Evolutionary conservation across 148 eudicot genomes (phyloP).

Genomic region (Amaranthus hypochondriacus): DNA sequence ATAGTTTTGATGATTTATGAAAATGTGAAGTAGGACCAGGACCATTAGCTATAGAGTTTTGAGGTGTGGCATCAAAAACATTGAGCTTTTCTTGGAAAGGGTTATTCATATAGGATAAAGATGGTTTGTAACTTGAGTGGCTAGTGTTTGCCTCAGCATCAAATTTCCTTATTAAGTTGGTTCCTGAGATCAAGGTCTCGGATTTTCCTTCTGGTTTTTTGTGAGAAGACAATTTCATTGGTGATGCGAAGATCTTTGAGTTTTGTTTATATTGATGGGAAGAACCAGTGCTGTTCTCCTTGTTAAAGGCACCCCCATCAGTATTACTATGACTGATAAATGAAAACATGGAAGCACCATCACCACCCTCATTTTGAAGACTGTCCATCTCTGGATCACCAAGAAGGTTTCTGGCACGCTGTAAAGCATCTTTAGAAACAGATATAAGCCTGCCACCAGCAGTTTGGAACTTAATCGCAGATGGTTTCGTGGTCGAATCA

Average conservation of each 20-base stretch:
- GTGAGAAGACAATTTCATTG: slow-evolving; percentile 42
- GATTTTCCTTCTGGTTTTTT: slow-evolving; percentile 26
- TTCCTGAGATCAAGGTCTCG: slow-evolving; percentile 37
- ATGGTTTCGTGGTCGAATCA: slow-evolving; percentile 31
- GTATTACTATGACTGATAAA: slow-evolving; percentile 24
- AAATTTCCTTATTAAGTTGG: slow-evolving; percentile 58
- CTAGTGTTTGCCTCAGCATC: slow-evolving; percentile 49
- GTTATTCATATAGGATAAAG: slow-evolving; percentile 22
- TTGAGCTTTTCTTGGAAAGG: slow-evolving; percentile 21
- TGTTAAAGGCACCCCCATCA: slow-evolving; percentile 23
- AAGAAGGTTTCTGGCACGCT: slow-evolving; percentile 85
- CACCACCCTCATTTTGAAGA: slow-evolving; percentile 42
- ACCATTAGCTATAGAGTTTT: slow-evolving; percentile 21
- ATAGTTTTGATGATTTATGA: slow-evolving; percentile 30
- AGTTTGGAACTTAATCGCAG: slow-evolving; percentile 76
- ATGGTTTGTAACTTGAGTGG: slow-evolving; percentile 24
- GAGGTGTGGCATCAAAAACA: slow-evolving; percentile 6
- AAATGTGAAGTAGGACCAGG: slow-evolving; percentile 18
- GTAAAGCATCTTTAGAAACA: slow-evolving; percentile 78
- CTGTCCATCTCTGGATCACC: slow-evolving; percentile 62
- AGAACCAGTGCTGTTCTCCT: slow-evolving; percentile 23
- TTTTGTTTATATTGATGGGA: slow-evolving; percentile 30
- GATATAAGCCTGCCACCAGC: slow-evolving; percentile 90
- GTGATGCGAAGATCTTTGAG: slow-evolving; percentile 53
- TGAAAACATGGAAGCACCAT: slow-evolving; percentile 36